Base-by-base conservation (phyloP, 2,329 filamentous ascomycete species). In the Hypomyces perniciosus region DNA sequence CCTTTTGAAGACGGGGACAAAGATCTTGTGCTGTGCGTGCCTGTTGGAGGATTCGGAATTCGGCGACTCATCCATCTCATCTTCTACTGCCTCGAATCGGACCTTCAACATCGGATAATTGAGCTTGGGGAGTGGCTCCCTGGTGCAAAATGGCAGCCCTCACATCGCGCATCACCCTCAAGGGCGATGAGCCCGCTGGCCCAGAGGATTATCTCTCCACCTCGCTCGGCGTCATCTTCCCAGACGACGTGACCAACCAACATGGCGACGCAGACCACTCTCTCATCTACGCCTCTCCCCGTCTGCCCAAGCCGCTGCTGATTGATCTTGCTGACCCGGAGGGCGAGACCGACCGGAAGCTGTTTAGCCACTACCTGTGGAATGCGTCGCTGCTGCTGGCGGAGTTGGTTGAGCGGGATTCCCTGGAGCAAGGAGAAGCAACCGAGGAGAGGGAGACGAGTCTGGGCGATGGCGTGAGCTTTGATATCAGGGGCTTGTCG, bases 281-380 rank as follows among this genome's bases (percentile, higher is more conserved):
- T 13, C 75, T 88, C 33, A 59, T 81, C 30, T 88, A 88, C 68
- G 71, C 68, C 20, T 82, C 75, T 52, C 78, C 72, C 35, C 70
- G 72, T 52, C 70, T 80, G 12, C 75, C 72, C 12, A 64, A 61
- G 47, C 70, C 72, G 8, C 61, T 80, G 41, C 56, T 63, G 41
- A 68, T 80, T 58, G 67, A 68, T 7, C 70, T 79, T 13, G 66
- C 72, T 26, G 71, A 79, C 58, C 81, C 69, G 9, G 63, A 69
- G 31, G 70, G 65, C 31, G 79, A 83, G 49, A 67, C 74, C 30
- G 78, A 82, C 58, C 69, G 83, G 45, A 65, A 68, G 20, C 74
- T 88, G 41, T 89, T 88, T 62, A 81, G 82, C 54, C 85, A 90
- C 62, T 88, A 84, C 64, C 68, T 89, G 28, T 90, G 85, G 85